These are phyloP conservation scores for Lecanicillium sp. DNA, from an alignment of 2,329 filamentous ascomycete genomes.

Conservation along the genomic window DNA sequence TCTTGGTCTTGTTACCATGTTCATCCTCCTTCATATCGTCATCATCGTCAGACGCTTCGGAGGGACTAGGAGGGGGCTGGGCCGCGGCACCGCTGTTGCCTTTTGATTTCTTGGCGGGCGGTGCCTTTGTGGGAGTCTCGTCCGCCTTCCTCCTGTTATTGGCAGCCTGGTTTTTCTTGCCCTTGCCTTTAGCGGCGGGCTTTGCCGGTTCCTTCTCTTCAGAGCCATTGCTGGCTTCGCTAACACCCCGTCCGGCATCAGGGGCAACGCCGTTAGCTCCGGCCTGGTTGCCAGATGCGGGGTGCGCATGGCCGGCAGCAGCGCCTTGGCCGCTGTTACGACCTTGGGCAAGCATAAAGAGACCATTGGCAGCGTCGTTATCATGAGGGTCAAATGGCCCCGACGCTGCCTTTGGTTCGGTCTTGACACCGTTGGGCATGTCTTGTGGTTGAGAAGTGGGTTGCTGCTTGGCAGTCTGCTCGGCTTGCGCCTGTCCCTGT, in stretches of 20 bases:
- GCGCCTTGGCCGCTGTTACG: conserved; percentile 49
- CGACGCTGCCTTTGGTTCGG: conserved; percentile 41
- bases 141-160: conserved; percentile 78
- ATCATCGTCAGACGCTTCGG: conserved; percentile 41
- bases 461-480: conserved; percentile 9
- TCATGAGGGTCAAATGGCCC: conserved; percentile 82
- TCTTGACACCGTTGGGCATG: conserved; percentile 37
- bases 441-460: conserved; percentile 51
- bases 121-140: conserved; percentile 51
- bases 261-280: conserved; percentile 38
- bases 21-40: conserved; percentile 51
- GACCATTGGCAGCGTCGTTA: conserved; percentile 88
- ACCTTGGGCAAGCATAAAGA: conserved; percentile 78
- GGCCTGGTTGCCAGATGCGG: conserved; percentile 28
- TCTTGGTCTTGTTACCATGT: conserved; percentile 61
- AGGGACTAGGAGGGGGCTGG: conserved; percentile 8
- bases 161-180: conserved; percentile 54
- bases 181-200: conserved; percentile 56
- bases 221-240: conserved; percentile 63
- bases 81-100: conserved; percentile 12
- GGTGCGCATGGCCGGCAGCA: conserved; percentile 42
- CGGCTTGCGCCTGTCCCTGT: not conserved
- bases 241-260: conserved; percentile 46
- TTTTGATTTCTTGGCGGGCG: conserved; percentile 65
- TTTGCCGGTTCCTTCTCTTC: conserved; percentile 67